Conservation (phyloP, 441 rosid genomes). For the Cnidoscolus chayamansa region DNA sequence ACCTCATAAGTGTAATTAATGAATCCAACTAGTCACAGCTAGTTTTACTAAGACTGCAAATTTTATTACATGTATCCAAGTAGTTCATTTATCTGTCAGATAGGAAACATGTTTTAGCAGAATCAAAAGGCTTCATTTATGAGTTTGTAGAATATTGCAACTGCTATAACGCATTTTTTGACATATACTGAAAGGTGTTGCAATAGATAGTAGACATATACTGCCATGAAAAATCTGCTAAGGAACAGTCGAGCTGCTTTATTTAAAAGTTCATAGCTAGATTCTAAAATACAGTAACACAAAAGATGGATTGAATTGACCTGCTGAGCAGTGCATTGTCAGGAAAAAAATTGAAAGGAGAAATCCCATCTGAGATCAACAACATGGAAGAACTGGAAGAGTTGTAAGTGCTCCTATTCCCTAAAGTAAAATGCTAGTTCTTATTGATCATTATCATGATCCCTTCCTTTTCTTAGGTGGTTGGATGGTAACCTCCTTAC, state of each 20-base stretch:
- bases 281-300: not conserved
- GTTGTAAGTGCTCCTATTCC: constrained; percentile 49
- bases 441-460: constrained; percentile 4
- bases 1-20: not conserved
- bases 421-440: constrained; percentile 12
- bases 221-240: constrained; percentile 3
- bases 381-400: constrained; percentile 65
- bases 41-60: not conserved
- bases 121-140: not conserved
- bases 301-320: constrained; percentile 24
- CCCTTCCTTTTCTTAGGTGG: constrained; percentile 55
- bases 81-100: not conserved
- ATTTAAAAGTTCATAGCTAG: not conserved
- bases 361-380: constrained; percentile 57
- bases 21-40: too few relatives aligned
- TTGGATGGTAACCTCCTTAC: constrained; percentile 63
- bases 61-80: not conserved
- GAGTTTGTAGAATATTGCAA: not conserved
- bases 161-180: not conserved
- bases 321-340: constrained; percentile 56
- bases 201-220: not conserved
- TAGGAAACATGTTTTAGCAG: not conserved
- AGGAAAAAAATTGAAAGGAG: constrained; percentile 59
- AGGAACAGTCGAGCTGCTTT: not conserved
- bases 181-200: not conserved